Percentiles rank a stretch among this genome's conserved stretches.
phyloP scores from a whole-genome alignment of 768 basidiomycete species.

The Mrakia gelida region DNA sequence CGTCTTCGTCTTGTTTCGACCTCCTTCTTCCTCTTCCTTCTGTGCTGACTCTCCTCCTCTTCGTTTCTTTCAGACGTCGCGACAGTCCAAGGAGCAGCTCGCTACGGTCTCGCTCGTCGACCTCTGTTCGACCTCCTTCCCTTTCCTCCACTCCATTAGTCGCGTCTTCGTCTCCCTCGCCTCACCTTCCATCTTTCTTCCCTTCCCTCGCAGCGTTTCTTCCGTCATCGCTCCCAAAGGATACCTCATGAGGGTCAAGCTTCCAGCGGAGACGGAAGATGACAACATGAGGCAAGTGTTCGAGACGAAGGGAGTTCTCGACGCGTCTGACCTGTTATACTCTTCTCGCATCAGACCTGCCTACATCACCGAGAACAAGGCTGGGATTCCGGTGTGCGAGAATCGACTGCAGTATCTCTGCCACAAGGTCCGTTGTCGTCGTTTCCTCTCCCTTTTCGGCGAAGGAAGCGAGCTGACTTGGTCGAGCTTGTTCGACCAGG shows the following conservation, averaged over 20 bases:
- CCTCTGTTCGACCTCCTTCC: conserved; percentile 3
- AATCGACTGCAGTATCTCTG: conserved; percentile 84
- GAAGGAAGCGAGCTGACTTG: neutral
- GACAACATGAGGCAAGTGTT: conserved; percentile 53
- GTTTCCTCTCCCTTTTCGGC: no score
- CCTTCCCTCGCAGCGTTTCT: conserved; percentile 55
- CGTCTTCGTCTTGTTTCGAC: neutral
- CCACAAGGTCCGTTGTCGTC: conserved; percentile 51
- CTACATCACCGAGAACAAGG: conserved; percentile 73
- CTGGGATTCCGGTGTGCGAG: conserved; percentile 72
- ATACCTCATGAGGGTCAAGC: conserved; percentile 81
- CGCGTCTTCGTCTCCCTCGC: no score
- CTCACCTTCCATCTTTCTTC: no score
- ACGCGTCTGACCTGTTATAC: no score
- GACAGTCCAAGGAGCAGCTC: conserved; percentile 79
- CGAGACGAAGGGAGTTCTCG: no score
- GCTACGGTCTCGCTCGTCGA: conserved; percentile 70
- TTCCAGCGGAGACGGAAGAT: conserved; percentile 82
- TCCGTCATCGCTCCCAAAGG: conserved; percentile 75
- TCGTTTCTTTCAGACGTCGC: conserved; percentile 58
- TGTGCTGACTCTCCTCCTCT: neutral
- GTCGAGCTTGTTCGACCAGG: conserved; percentile 30
- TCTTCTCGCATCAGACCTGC: conserved; percentile 54
- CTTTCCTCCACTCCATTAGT: conserved; percentile 41
- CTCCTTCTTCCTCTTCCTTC: neutral